Evolutionary conservation across 2,329 filamentous ascomycete species (phyloP), one percentile per base, ranked within the genome.

Genomic region (Xylaria sp.): DNA sequence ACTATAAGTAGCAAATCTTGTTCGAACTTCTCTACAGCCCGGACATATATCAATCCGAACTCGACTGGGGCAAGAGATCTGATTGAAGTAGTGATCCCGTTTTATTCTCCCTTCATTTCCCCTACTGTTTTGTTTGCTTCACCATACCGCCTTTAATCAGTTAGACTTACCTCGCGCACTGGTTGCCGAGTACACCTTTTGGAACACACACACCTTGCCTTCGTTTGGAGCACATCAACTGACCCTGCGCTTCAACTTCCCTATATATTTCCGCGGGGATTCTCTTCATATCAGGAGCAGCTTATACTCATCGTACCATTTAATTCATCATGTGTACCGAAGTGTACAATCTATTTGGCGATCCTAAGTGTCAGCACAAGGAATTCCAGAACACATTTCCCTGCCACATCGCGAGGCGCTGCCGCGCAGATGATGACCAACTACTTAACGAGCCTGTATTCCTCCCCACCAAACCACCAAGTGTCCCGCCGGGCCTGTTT

Each of bases 381-480:
- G 62, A 74, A 57, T 81, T 78, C 71, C 79, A 81, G 56, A 81
- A 80, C 75, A 80, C 78, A 7, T 78, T 71, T 64, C 68, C 67
- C 25, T 82, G 80, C 64, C 69, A 74, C 52, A 33, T 73, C 0
- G 79, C 74, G 1, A 71, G 73, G 2, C 71, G 78, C 28, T 70
- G 64, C 56, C 31, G 52, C 2, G 62, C 72, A 6, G 65, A 56
- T 2, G 73, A 74, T 41, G 74, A 77, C 43, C 41, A 70, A 51
- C 33, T 71, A 15, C 75, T 79, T 6, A 36, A 62, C 2, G 59
- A 75, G 65, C 60, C 75, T 20, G 69, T 74, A 36, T 73, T 62
- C 64, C 69, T 77, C 8, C 75, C 76, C 2, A 60, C 71, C n/a
- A 62, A 48, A 7, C 71, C 25, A 20, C 65, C 72, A 10, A 72